Conservation (phyloP, 1,139 yeast genomes). For the Zygosaccharomyces sapae region DNA sequence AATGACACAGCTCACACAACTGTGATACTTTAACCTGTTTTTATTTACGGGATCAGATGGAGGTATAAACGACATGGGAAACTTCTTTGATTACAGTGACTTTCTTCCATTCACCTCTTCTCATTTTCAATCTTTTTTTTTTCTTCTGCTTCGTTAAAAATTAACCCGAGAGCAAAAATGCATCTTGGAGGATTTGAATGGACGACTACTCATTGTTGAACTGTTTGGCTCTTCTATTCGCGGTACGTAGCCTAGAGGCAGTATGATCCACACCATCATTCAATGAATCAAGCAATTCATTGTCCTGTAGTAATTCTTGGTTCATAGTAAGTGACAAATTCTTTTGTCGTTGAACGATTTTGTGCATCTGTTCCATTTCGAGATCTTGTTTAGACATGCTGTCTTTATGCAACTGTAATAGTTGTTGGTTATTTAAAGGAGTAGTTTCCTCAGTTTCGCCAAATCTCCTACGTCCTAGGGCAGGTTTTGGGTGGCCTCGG, state of each 20-base stretch:
- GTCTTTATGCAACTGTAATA: conserved; percentile 60
- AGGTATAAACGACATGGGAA: conserved; percentile 28
- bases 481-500: conserved; percentile 16
- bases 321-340: conserved; percentile 71
- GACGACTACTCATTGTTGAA: conserved; percentile 27
- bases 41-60: conserved; percentile 36
- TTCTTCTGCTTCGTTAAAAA: not conserved
- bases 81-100: not conserved
- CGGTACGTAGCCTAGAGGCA: conserved; percentile 54
- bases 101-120: not conserved
- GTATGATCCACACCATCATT: conserved; percentile 63
- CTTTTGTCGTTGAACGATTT: conserved; percentile 60
- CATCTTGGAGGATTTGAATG: conserved; percentile 11
- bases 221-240: conserved; percentile 54
- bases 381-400: conserved; percentile 63
- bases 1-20: conserved; percentile 81
- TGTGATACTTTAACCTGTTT: conserved; percentile 41
- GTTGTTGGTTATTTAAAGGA: conserved; percentile 51
- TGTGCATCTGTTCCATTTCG: conserved; percentile 54
- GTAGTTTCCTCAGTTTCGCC: conserved; percentile 73
- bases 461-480: conserved; percentile 45
- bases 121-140: conserved; percentile 1
- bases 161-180: not conserved
- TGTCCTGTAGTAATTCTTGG: conserved; percentile 71
- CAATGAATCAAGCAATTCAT: conserved; percentile 63